Evolutionary conservation across 768 basidiomycete species (phyloP).

Genomic region (Punctularia strigosozonata): DNA sequence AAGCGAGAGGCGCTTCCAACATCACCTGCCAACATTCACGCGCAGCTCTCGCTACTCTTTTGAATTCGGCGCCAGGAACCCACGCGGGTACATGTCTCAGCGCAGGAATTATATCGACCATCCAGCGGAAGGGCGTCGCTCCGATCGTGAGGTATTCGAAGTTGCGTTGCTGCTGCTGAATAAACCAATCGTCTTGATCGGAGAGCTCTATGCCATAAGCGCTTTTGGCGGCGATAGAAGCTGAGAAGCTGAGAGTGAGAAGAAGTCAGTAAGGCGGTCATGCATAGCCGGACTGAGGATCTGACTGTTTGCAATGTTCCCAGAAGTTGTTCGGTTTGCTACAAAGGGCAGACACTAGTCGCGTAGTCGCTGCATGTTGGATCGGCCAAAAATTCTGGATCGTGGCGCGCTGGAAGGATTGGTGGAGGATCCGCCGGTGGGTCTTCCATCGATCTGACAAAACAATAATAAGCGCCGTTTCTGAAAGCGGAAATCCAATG

Average conservation of each 20-base stretch:
- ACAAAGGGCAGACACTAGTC: constrained; percentile 45
- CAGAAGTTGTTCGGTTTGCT: constrained; percentile 24
- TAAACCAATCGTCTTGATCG: constrained; percentile 30
- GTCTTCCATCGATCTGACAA: constrained; percentile 55
- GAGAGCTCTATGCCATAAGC: constrained; percentile 16
- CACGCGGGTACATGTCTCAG: constrained; percentile 50
- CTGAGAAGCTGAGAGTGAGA: not conserved
- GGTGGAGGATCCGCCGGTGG: constrained; percentile 56
- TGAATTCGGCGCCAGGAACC: constrained; percentile 61
- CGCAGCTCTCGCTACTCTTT: constrained; percentile 45
- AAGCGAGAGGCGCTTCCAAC: constrained; percentile 50
- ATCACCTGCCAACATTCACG: constrained; percentile 59
- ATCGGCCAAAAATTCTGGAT: constrained; percentile 49
- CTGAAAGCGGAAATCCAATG: not conserved
- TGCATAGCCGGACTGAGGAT: no score
- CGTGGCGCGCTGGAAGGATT: constrained; percentile 40
- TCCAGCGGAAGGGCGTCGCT: constrained; percentile 15
- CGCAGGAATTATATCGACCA: constrained; percentile 4
- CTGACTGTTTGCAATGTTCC: constrained; percentile 29
- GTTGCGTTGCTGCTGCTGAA: constrained; percentile 14
- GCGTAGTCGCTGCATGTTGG: constrained; percentile 41
- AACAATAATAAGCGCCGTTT: constrained; percentile 28
- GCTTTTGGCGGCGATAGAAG: not conserved
- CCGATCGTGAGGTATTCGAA: constrained; percentile 13
- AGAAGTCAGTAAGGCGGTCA: no score